Percentiles rank a stretch among this genome's conserved stretches.
Conservation (phyloP, 2,329 filamentous ascomycete species). For the Amylocarpus encephaloides region DNA sequence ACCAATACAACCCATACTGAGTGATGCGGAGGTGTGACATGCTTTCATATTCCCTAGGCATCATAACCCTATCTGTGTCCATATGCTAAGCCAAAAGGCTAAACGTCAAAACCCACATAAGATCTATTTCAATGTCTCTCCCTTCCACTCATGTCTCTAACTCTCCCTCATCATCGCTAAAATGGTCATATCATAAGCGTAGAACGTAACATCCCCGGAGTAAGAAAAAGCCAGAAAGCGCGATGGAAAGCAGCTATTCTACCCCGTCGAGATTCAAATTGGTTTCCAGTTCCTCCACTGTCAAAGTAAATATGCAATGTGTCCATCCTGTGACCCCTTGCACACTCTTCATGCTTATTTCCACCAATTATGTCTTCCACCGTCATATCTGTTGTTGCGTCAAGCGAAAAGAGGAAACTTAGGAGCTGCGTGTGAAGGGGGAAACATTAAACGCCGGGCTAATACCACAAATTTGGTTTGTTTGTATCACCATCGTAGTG, state of each 20-base stretch:
- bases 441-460: slow-evolving; percentile 19
- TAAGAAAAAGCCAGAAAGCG: slow-evolving; percentile 8
- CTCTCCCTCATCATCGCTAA: background rate
- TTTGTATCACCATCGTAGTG: slow-evolving; percentile 6
- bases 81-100: background rate
- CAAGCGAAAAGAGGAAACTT: slow-evolving; percentile 7
- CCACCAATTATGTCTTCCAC: slow-evolving; percentile 9
- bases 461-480: slow-evolving; percentile 21
- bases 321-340: background rate
- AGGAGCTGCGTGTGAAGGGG: slow-evolving; percentile 5
- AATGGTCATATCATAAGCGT: background rate
- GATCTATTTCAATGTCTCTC: slow-evolving; percentile 10
- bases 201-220: slow-evolving; percentile 18
- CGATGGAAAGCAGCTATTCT: slow-evolving; percentile 6
- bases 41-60: too few species aligned
- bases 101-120: slow-evolving; percentile 2
- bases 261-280: slow-evolving; percentile 22
- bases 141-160: background rate
- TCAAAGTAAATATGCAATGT: slow-evolving; percentile 6
- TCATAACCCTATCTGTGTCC: too few species aligned
- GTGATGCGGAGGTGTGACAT: too few species aligned
- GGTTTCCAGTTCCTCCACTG: background rate
- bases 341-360: background rate
- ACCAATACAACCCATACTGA: too few species aligned
- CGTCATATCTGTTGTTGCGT: slow-evolving; percentile 6